Percentiles rank a stretch among this genome's conserved stretches.
Evolutionary conservation across 495 filamentous ascomycete species (phyloP).

Genomic region (Penicillium daleae): DNA sequence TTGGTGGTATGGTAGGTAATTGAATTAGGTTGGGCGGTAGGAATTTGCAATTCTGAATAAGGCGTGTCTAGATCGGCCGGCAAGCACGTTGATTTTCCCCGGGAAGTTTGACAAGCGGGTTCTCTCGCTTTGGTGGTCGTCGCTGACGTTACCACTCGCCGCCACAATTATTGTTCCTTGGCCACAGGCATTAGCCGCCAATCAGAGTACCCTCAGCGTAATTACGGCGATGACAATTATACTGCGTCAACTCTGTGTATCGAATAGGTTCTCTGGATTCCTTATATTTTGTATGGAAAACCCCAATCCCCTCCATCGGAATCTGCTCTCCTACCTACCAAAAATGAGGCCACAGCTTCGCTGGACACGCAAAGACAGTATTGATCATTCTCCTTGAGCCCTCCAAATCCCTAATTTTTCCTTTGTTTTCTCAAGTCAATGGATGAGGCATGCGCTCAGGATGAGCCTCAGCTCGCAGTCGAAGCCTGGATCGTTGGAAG

Average conservation of each 20-base stretch:
- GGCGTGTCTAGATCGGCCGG: too few relatives aligned
- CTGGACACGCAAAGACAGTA: not conserved
- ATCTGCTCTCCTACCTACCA: not conserved
- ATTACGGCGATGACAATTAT: not conserved
- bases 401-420: not conserved
- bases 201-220: not conserved
- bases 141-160: slow-evolving; percentile 3
- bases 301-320: too few relatives aligned
- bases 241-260: not conserved
- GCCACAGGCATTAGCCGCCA: not conserved
- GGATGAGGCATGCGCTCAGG: not conserved
- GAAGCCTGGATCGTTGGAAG: slow-evolving; percentile 22
- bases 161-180: not conserved
- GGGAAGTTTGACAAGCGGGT: too few relatives aligned
- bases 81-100: too few relatives aligned
- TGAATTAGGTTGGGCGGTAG: too few relatives aligned
- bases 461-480: not conserved
- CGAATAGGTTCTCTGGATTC: not conserved
- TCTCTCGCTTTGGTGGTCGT: not conserved
- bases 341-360: not conserved
- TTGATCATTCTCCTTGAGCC: not conserved
- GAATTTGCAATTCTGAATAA: too few relatives aligned
- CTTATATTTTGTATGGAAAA: too few relatives aligned
- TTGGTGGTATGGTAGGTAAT: too few relatives aligned
- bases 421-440: not conserved